Evolutionary conservation across 2,329 filamentous ascomycete species (phyloP).

Genomic region (Knufia fluminis): DNA sequence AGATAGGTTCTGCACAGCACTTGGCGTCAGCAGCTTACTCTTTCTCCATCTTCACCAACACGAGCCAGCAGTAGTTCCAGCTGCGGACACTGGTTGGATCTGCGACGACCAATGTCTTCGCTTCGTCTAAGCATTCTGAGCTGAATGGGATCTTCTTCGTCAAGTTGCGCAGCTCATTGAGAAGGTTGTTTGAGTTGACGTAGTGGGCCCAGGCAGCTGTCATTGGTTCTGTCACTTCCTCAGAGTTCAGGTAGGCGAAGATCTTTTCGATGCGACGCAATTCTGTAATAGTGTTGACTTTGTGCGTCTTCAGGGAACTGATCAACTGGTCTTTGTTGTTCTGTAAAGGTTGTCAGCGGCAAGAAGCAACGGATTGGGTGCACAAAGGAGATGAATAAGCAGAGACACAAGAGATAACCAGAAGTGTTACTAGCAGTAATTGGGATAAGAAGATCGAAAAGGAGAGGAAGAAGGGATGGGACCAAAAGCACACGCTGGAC

Average conservation of each 20-base stretch:
- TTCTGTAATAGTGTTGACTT: constrained; percentile 64
- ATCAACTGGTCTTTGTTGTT: constrained; percentile 49
- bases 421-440: not conserved
- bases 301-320: constrained; percentile 54
- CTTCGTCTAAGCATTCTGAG: constrained; percentile 55
- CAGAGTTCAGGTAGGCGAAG: constrained; percentile 49
- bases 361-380: not conserved
- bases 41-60: constrained; percentile 55
- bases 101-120: constrained; percentile 52
- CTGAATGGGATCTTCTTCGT: constrained; percentile 61
- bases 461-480: too few species aligned
- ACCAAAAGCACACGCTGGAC: constrained; percentile 13
- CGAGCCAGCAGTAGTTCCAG: constrained; percentile 70
- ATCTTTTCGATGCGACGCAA: constrained; percentile 62
- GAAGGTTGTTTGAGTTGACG: constrained; percentile 59
- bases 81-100: constrained; percentile 60
- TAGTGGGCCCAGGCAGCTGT: constrained; percentile 63
- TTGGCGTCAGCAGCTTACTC: constrained; percentile 42
- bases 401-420: constrained; percentile 1
- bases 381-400: constrained; percentile 11
- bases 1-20: constrained; percentile 11
- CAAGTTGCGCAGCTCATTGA: constrained; percentile 60
- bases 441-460: constrained; percentile 7
- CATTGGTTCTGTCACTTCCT: constrained; percentile 57
- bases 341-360: constrained; percentile 24